These are phyloP conservation scores for Calamus simplicifolius DNA, from an alignment of 176 grass and related monocot species.

Conservation along the genomic window DNA sequence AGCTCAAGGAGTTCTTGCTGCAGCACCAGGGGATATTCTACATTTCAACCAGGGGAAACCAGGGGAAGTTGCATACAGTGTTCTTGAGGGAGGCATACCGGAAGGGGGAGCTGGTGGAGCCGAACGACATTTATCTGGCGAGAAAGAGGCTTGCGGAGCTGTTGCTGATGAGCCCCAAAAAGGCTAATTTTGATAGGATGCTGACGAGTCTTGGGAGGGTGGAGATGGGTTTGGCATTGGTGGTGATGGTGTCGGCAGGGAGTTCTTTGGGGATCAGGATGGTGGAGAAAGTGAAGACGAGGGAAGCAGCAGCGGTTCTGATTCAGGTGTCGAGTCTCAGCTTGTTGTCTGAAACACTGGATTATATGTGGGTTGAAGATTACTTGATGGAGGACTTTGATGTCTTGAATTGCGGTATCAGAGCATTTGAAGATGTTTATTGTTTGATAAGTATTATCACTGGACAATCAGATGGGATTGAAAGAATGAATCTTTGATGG, in stretches of 20 bases:
- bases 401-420: too few species aligned
- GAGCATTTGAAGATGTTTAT: too few species aligned
- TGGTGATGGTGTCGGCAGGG: slow-evolving; percentile 18
- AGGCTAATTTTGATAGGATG: slow-evolving; percentile 77
- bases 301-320: slow-evolving; percentile 55
- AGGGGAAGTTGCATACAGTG: slow-evolving; percentile 72
- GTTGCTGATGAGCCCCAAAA: slow-evolving; percentile 51
- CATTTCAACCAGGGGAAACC: slow-evolving; percentile 73
- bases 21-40: slow-evolving; percentile 91
- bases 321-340: slow-evolving; percentile 82
- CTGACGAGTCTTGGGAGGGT: slow-evolving; percentile 73
- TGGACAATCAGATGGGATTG: too few species aligned
- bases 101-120: slow-evolving; percentile 57
- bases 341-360: slow-evolving; percentile 47
- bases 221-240: slow-evolving; percentile 23
- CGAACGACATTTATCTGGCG: slow-evolving; percentile 48
- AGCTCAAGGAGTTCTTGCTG: slow-evolving; percentile 83
- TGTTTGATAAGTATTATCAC: too few species aligned
- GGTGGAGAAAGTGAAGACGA: slow-evolving; percentile 24
- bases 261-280: slow-evolving; percentile 26
- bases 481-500: too few species aligned
- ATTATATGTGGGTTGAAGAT: too few species aligned
- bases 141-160: slow-evolving; percentile 58
- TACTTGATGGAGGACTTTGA: too few species aligned
- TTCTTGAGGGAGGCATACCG: slow-evolving; percentile 74